Conservation (phyloP, 805 yeast genomes). For the Candida verbasci region DNA sequence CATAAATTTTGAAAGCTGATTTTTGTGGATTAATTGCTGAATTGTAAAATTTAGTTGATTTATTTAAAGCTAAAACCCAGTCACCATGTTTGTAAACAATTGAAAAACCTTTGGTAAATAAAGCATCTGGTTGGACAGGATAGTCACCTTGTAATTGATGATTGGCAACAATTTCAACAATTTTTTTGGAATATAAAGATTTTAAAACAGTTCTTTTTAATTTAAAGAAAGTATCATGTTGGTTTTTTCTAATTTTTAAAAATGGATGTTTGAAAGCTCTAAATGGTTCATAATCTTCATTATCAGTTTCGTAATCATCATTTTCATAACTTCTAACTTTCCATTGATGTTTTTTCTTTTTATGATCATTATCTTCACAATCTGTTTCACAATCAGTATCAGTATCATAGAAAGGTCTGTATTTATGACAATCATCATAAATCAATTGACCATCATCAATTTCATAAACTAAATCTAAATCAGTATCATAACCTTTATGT, state of each 20-base stretch:
- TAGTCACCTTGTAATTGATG: constrained; percentile 8
- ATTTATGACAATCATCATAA: not conserved
- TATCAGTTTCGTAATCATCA: not conserved
- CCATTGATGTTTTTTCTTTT: too few relatives aligned
- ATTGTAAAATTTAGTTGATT: constrained; percentile 2
- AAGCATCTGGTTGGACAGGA: too few relatives aligned
- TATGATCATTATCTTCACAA: too few relatives aligned
- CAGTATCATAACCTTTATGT: not conserved
- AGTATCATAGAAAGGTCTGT: too few relatives aligned
- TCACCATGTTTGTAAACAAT: constrained; percentile 1
- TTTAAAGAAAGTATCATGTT: not conserved
- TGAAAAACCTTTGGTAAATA: not conserved
- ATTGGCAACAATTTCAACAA: constrained; percentile 7
- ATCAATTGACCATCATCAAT: constrained; percentile 3
- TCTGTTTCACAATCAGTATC: not conserved
- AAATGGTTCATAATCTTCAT: not conserved
- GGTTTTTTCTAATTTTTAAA: not conserved
- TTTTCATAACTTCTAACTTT: not conserved
- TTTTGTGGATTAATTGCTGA: not conserved
- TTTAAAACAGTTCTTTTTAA: constrained; percentile 40
- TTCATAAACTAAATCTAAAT: constrained; percentile 3
- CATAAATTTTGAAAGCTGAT: constrained; percentile 1
- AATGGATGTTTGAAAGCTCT: too few relatives aligned
- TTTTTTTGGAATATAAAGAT: constrained; percentile 1
- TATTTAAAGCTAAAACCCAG: constrained; percentile 2